These are phyloP conservation scores for Nidularia sp. DNA, from an alignment of 768 basidiomycete species.

Conservation along the genomic window DNA sequence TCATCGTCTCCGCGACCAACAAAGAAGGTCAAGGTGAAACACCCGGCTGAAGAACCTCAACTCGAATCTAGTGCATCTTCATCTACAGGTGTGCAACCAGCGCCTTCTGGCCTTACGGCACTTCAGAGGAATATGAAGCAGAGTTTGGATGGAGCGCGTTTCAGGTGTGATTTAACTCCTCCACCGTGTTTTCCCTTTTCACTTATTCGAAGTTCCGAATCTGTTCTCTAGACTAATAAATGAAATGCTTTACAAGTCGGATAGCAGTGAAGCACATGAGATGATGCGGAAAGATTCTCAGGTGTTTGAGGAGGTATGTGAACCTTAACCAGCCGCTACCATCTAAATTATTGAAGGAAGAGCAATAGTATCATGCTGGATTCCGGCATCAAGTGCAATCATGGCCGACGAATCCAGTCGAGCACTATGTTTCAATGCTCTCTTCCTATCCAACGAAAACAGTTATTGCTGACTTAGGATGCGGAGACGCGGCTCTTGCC, in stretches of 20 bases:
- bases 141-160: conserved; percentile 81
- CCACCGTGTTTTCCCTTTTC: background rate
- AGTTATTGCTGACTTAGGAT: conserved; percentile 90
- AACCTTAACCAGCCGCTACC: background rate
- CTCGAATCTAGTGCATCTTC: conserved; percentile 7
- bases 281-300: conserved; percentile 85
- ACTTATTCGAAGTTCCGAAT: background rate
- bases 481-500: conserved; percentile 90
- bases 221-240: conserved; percentile 70
- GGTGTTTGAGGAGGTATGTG: conserved; percentile 75
- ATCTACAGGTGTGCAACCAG: background rate
- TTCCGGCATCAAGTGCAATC: conserved; percentile 88
- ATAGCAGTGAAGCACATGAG: conserved; percentile 65
- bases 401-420: conserved; percentile 95
- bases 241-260: conserved; percentile 86
- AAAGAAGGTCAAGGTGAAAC: conserved; percentile 12
- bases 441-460: conserved; percentile 60
- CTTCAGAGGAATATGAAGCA: conserved; percentile 78
- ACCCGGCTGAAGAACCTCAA: conserved; percentile 6
- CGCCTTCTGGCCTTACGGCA: conserved; percentile 45
- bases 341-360: conserved; percentile 1
- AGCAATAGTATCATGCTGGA: conserved; percentile 82
- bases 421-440: conserved; percentile 68
- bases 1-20: conserved; percentile 2
- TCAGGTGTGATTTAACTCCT: conserved; percentile 52